Percentiles rank a stretch among this genome's conserved stretches.
These are phyloP conservation scores for Bolboschoenus planiculmis DNA, from an alignment of 176 grass and related monocot genomes.

Conservation along the genomic window DNA sequence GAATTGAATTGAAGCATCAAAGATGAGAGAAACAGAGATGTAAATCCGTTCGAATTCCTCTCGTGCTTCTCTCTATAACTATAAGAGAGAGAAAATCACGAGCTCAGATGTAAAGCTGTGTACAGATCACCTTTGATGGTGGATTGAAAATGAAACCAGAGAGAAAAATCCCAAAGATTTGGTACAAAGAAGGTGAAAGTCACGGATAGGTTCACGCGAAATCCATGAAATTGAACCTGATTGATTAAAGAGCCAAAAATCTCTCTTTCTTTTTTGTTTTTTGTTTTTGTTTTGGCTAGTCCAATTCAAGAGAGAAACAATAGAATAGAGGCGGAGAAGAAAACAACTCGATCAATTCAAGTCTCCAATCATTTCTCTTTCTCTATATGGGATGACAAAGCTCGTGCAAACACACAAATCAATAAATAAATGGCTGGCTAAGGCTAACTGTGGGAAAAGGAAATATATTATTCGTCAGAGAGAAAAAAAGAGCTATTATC, in stretches of 20 bases:
- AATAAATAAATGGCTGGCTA: no score
- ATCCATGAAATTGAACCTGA: constrained; percentile 31
- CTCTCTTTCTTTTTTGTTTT: background rate
- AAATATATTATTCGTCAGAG: constrained; percentile 5
- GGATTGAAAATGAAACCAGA: constrained; percentile 20
- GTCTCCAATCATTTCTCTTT: constrained; percentile 24
- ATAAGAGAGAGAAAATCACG: constrained; percentile 44
- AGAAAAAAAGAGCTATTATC: background rate
- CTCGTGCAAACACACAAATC: background rate
- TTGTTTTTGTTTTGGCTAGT: background rate
- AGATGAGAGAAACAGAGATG: constrained; percentile 9
- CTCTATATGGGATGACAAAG: constrained; percentile 17
- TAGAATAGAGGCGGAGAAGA: constrained; percentile 5
- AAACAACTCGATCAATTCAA: constrained; percentile 21
- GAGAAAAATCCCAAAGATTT: constrained; percentile 21
- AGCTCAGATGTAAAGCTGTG: constrained; percentile 30
- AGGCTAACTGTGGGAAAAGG: background rate
- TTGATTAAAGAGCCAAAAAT: constrained; percentile 10
- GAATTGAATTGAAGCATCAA: constrained; percentile 12
- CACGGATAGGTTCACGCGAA: constrained; percentile 19
- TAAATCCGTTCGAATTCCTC: constrained; percentile 9
- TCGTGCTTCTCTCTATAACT: background rate
- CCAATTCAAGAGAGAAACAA: constrained; percentile 3
- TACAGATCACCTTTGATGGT: constrained; percentile 29
- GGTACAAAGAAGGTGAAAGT: constrained; percentile 9